Evolutionary conservation across 177 flowering plant genomes (phyloP).

Genomic region (Vitis hybrid): DNA sequence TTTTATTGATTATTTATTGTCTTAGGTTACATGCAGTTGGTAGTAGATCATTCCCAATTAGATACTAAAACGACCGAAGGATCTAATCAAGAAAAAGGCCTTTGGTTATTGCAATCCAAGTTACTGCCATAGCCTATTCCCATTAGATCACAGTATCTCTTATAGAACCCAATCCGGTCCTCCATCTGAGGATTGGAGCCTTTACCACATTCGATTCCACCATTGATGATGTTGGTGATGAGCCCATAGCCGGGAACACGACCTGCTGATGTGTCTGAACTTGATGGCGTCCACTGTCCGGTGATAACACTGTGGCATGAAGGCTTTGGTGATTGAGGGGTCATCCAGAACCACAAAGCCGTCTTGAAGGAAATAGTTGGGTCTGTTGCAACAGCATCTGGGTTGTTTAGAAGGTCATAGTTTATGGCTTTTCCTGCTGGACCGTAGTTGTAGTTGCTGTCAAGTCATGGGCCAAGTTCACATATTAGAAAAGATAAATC

Average conservation of each 20-base stretch:
- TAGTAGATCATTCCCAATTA: background rate
- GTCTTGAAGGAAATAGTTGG: constrained; percentile 43
- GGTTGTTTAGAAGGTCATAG: constrained; percentile 32
- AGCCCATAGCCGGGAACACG: constrained; percentile 46
- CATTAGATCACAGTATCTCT: constrained; percentile 29
- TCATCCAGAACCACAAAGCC: constrained; percentile 66
- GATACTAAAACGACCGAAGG: too few relatives aligned
- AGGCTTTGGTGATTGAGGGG: constrained; percentile 42
- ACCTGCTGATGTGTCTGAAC: constrained; percentile 32
- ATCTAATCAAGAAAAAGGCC: constrained; percentile 18
- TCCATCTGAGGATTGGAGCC: constrained; percentile 16
- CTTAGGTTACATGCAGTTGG: too few relatives aligned
- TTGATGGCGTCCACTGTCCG: constrained; percentile 38
- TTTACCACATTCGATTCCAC: constrained; percentile 43
- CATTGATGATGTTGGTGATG: constrained; percentile 51
- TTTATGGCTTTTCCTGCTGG: constrained; percentile 36
- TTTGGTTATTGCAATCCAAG: constrained; percentile 36
- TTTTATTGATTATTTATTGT: too few relatives aligned
- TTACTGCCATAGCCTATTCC: constrained; percentile 22
- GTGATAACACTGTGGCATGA: constrained; percentile 45
- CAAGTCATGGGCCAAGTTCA: background rate
- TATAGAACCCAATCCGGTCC: constrained; percentile 45
- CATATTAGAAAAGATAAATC: too few relatives aligned
- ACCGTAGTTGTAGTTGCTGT: constrained; percentile 55
- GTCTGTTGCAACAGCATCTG: constrained; percentile 37